phyloP scores from a whole-genome alignment of 2,329 filamentous ascomycete species.

The Pseudogymnoascus sp. region DNA sequence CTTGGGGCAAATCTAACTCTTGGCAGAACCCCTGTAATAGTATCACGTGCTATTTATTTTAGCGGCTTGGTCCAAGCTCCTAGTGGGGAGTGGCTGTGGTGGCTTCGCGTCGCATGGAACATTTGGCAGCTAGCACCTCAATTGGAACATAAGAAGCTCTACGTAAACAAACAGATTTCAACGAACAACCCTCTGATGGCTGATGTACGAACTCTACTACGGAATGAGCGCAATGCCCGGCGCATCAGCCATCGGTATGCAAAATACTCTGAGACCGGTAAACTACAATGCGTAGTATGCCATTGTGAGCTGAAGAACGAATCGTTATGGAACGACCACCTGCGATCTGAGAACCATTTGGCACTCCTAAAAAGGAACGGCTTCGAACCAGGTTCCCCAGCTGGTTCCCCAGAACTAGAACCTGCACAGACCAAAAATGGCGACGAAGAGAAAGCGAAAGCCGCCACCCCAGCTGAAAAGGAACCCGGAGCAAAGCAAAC shows the following conservation, averaged over 20 bases:
- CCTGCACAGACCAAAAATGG: background rate
- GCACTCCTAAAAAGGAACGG: constrained; percentile 29
- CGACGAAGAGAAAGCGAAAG: background rate
- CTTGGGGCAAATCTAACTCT: background rate
- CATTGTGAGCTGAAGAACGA: constrained; percentile 57
- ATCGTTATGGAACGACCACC: constrained; percentile 56
- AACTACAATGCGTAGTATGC: constrained; percentile 59
- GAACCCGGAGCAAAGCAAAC: background rate
- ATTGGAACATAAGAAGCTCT: background rate
- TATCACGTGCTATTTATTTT: background rate
- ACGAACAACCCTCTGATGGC: constrained; percentile 45
- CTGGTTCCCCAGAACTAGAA: constrained; percentile 5
- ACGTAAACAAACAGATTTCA: background rate
- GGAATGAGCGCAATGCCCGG: constrained; percentile 66
- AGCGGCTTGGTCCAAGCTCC: background rate
- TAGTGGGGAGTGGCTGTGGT: background rate
- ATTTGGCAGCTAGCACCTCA: constrained; percentile 1
- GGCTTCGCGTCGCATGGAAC: background rate
- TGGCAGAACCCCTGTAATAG: background rate
- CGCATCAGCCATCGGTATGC: constrained; percentile 63
- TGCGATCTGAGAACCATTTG: constrained; percentile 38
- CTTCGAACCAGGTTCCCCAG: constrained; percentile 12
- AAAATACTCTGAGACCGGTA: constrained; percentile 57
- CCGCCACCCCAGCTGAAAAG: background rate
- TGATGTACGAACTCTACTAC: constrained; percentile 71